Evolutionary conservation across 2,329 filamentous ascomycete genomes (phyloP).

Genomic region (Claviceps spartinae): DNA sequence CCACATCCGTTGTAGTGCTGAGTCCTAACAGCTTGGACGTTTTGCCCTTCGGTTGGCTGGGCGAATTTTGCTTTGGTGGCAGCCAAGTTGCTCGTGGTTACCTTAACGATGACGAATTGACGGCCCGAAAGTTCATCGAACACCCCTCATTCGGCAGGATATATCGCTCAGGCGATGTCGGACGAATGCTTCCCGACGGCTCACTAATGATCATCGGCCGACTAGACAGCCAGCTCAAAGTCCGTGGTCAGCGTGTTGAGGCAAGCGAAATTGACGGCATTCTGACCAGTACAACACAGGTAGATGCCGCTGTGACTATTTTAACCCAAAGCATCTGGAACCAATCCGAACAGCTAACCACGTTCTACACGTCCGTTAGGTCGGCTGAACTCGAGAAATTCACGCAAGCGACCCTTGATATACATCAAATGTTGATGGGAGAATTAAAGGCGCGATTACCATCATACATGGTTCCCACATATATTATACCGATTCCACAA

Average conservation of each 20-base stretch:
- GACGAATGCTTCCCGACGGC: constrained; percentile 63
- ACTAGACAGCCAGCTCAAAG: constrained; percentile 67
- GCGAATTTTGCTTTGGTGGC: constrained; percentile 79
- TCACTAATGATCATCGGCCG: constrained; percentile 61
- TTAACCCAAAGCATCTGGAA: constrained; percentile 31
- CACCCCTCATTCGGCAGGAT: constrained; percentile 58
- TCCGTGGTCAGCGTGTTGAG: constrained; percentile 70
- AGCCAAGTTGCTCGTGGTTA: constrained; percentile 69
- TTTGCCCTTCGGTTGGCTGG: constrained; percentile 57
- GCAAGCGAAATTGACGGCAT: constrained; percentile 59
- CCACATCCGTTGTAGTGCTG: constrained; percentile 62
- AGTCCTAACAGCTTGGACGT: constrained; percentile 29
- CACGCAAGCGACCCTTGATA: constrained; percentile 22
- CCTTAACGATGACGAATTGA: constrained; percentile 49
- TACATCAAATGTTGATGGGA: constrained; percentile 36
- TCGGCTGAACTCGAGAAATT: constrained; percentile 18
- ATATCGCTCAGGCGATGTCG: constrained; percentile 74
- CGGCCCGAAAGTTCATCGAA: constrained; percentile 51
- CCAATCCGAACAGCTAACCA: constrained; percentile 41
- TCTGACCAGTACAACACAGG: constrained; percentile 36
- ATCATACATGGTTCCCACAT: constrained; percentile 66
- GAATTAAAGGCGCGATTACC: constrained; percentile 45
- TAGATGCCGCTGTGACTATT: constrained; percentile 51
- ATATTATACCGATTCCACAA: constrained; percentile 53
- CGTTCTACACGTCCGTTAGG: constrained; percentile 49